Evolutionary conservation across 2,329 filamentous ascomycete species (phyloP).

Genomic region (Elsinoe fawcettii): DNA sequence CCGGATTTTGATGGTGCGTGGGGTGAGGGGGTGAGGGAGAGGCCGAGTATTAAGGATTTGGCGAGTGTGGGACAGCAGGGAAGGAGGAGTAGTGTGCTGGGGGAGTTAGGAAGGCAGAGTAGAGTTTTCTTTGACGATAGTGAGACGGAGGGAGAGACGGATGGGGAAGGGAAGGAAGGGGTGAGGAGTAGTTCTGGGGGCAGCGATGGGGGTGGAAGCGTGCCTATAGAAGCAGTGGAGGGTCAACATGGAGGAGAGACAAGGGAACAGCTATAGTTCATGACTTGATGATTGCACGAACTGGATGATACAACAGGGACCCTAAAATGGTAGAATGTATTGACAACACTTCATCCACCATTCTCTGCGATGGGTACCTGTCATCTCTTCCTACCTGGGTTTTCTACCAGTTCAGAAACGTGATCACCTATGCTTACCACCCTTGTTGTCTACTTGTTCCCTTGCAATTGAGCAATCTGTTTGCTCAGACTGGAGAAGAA

Average conservation of each 20-base stretch:
- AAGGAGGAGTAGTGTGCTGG: conserved; percentile 27
- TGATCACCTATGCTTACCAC: background rate
- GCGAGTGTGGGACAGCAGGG: conserved; percentile 15
- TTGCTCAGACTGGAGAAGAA: conserved; percentile 8
- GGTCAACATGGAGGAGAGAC: background rate
- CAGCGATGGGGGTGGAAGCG: background rate
- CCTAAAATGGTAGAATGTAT: background rate
- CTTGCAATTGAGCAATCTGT: conserved; percentile 11
- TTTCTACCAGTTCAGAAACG: background rate
- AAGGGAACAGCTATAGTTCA: background rate
- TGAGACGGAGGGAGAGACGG: conserved; percentile 25
- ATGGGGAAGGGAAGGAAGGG: conserved; percentile 16
- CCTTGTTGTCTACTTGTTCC: background rate
- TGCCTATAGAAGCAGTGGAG: conserved; percentile 1
- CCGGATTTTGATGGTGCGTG: conserved; percentile 1
- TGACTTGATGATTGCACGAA: background rate
- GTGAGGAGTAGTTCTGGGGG: conserved; percentile 1
- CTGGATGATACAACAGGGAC: background rate
- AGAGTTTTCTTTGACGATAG: conserved; percentile 41
- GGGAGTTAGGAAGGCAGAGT: conserved; percentile 31
- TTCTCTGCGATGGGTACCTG: background rate
- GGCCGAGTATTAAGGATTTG: conserved; percentile 3
- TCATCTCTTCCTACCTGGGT: background rate
- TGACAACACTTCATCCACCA: background rate
- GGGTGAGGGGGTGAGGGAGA: background rate